Evolutionary conservation across 495 filamentous ascomycete genomes (phyloP).

Genomic region (Hypoxylon fragiforme): DNA sequence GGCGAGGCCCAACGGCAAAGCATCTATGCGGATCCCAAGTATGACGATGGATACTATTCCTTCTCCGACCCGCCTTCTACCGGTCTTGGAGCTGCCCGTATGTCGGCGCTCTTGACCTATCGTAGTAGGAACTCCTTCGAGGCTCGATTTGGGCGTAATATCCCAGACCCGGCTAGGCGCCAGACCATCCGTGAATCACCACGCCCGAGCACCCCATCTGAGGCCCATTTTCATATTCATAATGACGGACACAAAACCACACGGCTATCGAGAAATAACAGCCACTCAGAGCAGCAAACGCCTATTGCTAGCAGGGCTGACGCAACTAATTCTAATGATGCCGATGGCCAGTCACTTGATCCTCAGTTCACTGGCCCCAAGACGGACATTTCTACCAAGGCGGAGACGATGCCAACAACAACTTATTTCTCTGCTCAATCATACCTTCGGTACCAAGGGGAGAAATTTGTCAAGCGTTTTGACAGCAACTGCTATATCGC

Average conservation of each 20-base stretch:
- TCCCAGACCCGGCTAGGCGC: constrained; percentile 76
- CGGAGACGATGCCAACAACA: constrained; percentile 59
- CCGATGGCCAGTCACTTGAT: constrained; percentile 51
- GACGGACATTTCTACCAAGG: constrained; percentile 40
- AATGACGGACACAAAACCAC: constrained; percentile 84
- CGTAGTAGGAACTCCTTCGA: constrained; percentile 96
- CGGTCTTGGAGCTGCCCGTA: constrained; percentile 90
- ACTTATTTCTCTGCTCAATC: constrained; percentile 97
- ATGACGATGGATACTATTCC: constrained; percentile 92
- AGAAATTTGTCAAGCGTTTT: constrained; percentile 95
- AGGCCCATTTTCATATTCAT: constrained; percentile 91
- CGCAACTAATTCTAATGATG: constrained; percentile 35
- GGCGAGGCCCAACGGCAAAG: constrained; percentile 96
- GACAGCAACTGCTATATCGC: constrained; percentile 99
- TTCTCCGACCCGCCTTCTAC: constrained; percentile 80
- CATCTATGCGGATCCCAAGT: constrained; percentile 98
- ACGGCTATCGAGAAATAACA: constrained; percentile 44
- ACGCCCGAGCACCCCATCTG: constrained; percentile 64
- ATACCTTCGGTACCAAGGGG: constrained; percentile 96
- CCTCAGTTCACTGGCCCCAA: constrained; percentile 77
- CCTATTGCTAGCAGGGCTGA: constrained; percentile 37
- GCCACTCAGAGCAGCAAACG: constrained; percentile 42
- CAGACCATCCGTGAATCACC: constrained; percentile 75
- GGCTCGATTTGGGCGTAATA: constrained; percentile 90
- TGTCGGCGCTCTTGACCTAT: constrained; percentile 95